phyloP scores from a whole-genome alignment of 2,329 filamentous ascomycete species.

The Verticillium isaacii region DNA sequence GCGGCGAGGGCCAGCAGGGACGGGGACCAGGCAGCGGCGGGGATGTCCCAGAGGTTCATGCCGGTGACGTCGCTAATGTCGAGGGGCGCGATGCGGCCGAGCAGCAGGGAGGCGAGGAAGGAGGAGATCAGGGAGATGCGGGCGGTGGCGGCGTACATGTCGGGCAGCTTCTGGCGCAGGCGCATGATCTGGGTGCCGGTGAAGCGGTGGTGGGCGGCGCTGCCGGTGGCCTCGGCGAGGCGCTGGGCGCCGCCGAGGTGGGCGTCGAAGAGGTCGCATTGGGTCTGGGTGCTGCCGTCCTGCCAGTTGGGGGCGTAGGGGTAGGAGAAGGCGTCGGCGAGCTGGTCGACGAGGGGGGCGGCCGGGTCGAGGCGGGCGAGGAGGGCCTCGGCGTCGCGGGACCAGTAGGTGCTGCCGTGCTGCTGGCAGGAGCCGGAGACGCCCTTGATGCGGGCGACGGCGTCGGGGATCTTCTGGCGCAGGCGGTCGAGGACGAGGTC shows the following conservation, averaged over 20 bases:
- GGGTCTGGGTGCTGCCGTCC: slow-evolving; percentile 86
- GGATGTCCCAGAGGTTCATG: slow-evolving; percentile 95
- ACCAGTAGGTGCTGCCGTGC: slow-evolving; percentile 97
- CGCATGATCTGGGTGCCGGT: slow-evolving; percentile 95
- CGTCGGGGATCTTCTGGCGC: slow-evolving; percentile 58
- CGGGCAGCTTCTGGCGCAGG: slow-evolving; percentile 73
- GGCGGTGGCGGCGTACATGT: slow-evolving; percentile 73
- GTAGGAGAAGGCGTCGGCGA: slow-evolving; percentile 71
- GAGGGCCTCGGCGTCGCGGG: slow-evolving; percentile 58
- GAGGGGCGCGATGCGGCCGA: slow-evolving; percentile 80
- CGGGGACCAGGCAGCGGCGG: slow-evolving; percentile 67
- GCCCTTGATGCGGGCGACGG: slow-evolving; percentile 68
- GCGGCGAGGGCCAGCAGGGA: slow-evolving; percentile 71
- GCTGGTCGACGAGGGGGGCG: slow-evolving; percentile 63
- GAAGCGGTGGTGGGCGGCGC: slow-evolving; percentile 90
- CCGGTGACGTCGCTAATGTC: slow-evolving; percentile 94
- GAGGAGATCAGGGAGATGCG: slow-evolving; percentile 93
- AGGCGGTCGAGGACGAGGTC: slow-evolving; percentile 78
- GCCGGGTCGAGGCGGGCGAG: slow-evolving; percentile 49
- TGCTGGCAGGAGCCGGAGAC: slow-evolving; percentile 94
- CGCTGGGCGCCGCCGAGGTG: slow-evolving; percentile 60
- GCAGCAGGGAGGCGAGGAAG: slow-evolving; percentile 85
- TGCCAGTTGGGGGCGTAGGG: slow-evolving; percentile 96
- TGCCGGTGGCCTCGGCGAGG: slow-evolving; percentile 79
- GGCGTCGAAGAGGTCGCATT: slow-evolving; percentile 85